Percentiles rank a stretch among this genome's conserved stretches.
Conservation (phyloP, 2,329 filamentous ascomycete species). For the Pseudopyrenochaeta lycopersici region DNA sequence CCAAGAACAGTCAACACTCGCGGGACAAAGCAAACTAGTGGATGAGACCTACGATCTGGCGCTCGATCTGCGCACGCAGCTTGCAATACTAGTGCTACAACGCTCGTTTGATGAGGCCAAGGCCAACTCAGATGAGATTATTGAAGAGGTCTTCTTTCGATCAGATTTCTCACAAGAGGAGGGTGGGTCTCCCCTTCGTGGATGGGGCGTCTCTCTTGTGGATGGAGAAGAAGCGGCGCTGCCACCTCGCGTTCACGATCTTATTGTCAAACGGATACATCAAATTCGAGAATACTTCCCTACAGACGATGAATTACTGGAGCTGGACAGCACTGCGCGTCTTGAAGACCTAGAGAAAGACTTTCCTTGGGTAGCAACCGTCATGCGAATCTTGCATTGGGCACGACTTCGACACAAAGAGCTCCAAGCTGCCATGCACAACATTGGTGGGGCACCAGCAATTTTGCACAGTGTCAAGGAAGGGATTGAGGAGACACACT, state of each 20-base stretch:
- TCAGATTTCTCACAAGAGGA: constrained; percentile 20
- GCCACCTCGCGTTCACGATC: constrained; percentile 43
- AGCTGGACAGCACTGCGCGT: constrained; percentile 47
- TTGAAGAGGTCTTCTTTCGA: constrained; percentile 54
- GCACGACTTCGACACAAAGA: constrained; percentile 55
- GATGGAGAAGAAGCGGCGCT: constrained; percentile 49
- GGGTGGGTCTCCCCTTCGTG: constrained; percentile 31
- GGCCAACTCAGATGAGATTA: constrained; percentile 52
- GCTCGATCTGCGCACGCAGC: constrained; percentile 65
- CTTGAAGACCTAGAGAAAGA: constrained; percentile 53
- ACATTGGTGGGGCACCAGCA: constrained; percentile 54
- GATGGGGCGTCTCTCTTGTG: constrained; percentile 47
- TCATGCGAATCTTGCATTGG: constrained; percentile 58
- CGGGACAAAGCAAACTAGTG: constrained; percentile 53
- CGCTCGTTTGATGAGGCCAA: constrained; percentile 36
- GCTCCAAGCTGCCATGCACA: constrained; percentile 53
- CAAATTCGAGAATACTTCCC: constrained; percentile 49
- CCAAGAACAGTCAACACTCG: constrained; percentile 5
- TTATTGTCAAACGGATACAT: constrained; percentile 50
- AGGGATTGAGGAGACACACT: constrained; percentile 23
- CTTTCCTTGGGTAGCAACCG: constrained; percentile 62
- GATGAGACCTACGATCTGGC: constrained; percentile 59
- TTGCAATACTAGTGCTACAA: constrained; percentile 57
- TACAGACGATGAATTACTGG: constrained; percentile 40
- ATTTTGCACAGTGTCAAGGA: constrained; percentile 46